Evolutionary conservation across 805 yeast species (phyloP).

Genomic region (Wickerhamiella domercqiae): DNA sequence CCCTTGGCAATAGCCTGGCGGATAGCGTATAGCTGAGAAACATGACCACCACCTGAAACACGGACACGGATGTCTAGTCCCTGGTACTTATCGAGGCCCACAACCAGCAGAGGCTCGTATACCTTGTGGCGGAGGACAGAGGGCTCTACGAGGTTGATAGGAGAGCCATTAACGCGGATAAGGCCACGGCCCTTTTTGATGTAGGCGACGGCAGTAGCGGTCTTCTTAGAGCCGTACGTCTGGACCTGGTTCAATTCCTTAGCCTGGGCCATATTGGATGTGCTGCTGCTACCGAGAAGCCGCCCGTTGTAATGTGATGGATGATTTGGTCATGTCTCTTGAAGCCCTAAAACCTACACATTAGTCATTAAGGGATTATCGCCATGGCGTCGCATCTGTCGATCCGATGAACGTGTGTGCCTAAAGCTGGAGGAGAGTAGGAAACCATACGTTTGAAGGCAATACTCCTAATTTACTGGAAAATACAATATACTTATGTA

Average conservation of each 20-base stretch:
- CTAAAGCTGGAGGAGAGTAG: too few relatives aligned
- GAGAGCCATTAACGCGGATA: slow-evolving; percentile 97
- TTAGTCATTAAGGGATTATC: too few relatives aligned
- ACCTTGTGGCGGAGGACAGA: slow-evolving; percentile 99
- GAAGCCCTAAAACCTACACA: too few relatives aligned
- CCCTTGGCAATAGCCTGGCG: slow-evolving; percentile 99
- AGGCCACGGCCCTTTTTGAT: slow-evolving; percentile 99
- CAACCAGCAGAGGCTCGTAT: slow-evolving; percentile 97
- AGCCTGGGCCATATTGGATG: too few relatives aligned
- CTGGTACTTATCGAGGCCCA: slow-evolving; percentile 97
- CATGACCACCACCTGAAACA: slow-evolving; percentile 99
- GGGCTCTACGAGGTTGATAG: slow-evolving; percentile 98
- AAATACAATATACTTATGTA: too few relatives aligned
- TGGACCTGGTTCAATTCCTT: slow-evolving; percentile 31
- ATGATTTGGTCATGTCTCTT: slow-evolving; percentile 6
- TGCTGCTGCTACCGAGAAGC: too few relatives aligned
- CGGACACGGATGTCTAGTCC: slow-evolving; percentile 97
- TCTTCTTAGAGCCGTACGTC: slow-evolving; percentile 99
- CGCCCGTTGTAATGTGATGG: too few relatives aligned
- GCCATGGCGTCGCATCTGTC: too few relatives aligned
- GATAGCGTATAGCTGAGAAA: slow-evolving; percentile 98
- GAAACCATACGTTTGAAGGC: too few relatives aligned
- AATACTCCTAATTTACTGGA: too few relatives aligned
- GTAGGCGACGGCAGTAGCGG: slow-evolving; percentile 99
- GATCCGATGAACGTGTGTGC: too few relatives aligned